Conservation (phyloP, 371 early-diverging fungal genomes). For the Furculomyces boomerangus region DNA sequence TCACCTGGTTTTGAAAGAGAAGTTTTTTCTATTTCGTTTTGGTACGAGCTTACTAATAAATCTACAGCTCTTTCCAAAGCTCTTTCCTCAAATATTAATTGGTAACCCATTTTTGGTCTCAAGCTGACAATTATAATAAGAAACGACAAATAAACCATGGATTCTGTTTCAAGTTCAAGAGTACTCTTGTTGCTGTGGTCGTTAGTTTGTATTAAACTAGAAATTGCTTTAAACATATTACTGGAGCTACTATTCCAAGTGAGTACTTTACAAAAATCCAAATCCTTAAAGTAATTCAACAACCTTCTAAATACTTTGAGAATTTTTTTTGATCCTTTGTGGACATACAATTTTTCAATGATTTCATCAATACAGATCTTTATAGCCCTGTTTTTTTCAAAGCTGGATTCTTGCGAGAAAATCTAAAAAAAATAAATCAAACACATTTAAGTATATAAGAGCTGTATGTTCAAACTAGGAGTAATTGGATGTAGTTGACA, state of each 20-base stretch:
- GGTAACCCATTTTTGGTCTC: not conserved
- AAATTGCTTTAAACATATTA: not conserved
- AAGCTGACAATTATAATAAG: not conserved
- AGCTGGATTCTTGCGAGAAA: no score
- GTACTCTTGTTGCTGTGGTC: not conserved
- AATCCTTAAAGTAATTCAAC: no score
- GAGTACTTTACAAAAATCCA: no score
- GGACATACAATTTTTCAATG: no score
- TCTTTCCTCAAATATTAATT: not conserved
- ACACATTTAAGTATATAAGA: no score
- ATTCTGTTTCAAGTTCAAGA: not conserved
- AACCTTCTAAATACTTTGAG: no score
- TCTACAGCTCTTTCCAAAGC: conserved; percentile 1
- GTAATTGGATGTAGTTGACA: no score
- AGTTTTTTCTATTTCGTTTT: not conserved
- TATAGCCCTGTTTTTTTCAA: no score
- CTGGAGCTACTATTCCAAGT: not conserved
- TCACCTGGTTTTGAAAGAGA: not conserved
- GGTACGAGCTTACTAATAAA: not conserved
- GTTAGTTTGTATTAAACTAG: not conserved
- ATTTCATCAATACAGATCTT: no score
- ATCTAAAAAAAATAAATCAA: no score
- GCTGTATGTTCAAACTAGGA: no score
- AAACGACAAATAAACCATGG: not conserved
- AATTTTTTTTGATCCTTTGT: no score